Evolutionary conservation across 2,329 filamentous ascomycete species (phyloP), one percentile per base, ranked within the genome.

Genomic region (Ophiostoma quercus): DNA sequence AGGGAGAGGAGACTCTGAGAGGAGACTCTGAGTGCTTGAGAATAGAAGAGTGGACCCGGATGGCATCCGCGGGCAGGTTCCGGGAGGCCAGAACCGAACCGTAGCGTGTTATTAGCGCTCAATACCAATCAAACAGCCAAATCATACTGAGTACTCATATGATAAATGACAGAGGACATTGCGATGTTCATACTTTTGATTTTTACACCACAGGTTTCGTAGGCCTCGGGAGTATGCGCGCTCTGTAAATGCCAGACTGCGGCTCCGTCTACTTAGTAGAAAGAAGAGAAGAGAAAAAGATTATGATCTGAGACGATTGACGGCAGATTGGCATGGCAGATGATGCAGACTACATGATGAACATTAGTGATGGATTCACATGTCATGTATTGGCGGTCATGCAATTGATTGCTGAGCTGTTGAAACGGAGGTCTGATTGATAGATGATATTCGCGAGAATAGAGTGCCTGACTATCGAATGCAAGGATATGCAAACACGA

Each of bases 1-100:
- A n/a, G n/a, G n/a, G n/a, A n/a, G 6, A 54, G 19, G n/a, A 25
- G 5, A 32, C 3, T 32, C 25, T 29, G 25, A 29, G 25, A 29
- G 25, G 25, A 29, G 25, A 29, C 25, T 29, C 25, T 29, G n/a
- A n/a, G 62, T 22, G 22, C 8, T 54, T 11, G 19, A 37, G 14
- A n/a, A 37, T 7, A n/a, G 32, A 37, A 12, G 29, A 22, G 62
- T 65, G 62, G 62, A 14, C 1, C 62, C 62, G 62, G 62, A n/a
- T 39, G 32, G 2, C 32, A 65, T 65, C 34, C 62, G 62, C 32
- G 62, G 62, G 32, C 29, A 63, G 60, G 29, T 63, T 63, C 60
- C 60, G 60, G 60, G 60, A 63, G 29, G 60, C 60, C 60, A 63
- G 60, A 63, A 63, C 60, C 60, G 60, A 63, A 32, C 60, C 60